A percentile compares a stretch with the other conserved stretches of the same genome.
phyloP scores from a whole-genome alignment of 768 basidiomycete species.

The Rhizopogon roseolus region DNA sequence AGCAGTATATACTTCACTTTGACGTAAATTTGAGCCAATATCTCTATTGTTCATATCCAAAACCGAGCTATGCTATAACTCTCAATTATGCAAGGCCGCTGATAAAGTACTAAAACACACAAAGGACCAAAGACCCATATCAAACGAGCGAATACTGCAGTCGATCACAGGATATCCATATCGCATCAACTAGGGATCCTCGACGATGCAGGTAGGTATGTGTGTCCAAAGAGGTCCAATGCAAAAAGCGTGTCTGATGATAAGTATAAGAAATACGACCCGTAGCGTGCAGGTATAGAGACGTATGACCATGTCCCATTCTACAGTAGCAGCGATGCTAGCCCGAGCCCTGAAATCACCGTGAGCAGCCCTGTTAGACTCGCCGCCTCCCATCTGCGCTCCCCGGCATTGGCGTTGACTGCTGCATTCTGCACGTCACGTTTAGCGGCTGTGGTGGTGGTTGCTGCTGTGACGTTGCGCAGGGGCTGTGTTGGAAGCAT shows the following conservation, averaged over 20 bases:
- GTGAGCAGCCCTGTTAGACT: conserved; percentile 8
- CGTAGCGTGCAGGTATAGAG: not conserved
- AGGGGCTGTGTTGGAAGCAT: conserved; percentile 79
- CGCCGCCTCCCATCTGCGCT: conserved; percentile 14
- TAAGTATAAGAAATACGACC: conserved; percentile 3
- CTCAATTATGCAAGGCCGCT: conserved; percentile 9
- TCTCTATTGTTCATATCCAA: too few relatives aligned
- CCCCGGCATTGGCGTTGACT: conserved; percentile 19
- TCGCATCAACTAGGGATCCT: conserved; percentile 4
- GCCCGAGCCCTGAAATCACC: conserved; percentile 14
- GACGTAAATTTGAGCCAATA: too few relatives aligned
- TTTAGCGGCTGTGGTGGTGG: conserved; percentile 6
- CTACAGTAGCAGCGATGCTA: conserved; percentile 20
- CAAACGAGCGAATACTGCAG: conserved; percentile 16
- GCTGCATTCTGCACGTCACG: conserved; percentile 3
- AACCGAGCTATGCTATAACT: not conserved
- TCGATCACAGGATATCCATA: conserved; percentile 4
- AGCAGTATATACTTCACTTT: too few relatives aligned
- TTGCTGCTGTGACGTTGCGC: conserved; percentile 43
- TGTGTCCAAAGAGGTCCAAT: conserved; percentile 20
- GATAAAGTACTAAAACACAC: conserved; percentile 13
- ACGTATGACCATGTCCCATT: not conserved
- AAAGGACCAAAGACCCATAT: conserved; percentile 3
- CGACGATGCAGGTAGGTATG: conserved; percentile 10
- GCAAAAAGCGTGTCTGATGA: conserved; percentile 6